Evolutionary conservation across 139 green algal species (phyloP).

Genomic region (Coccomyxa sp.): DNA sequence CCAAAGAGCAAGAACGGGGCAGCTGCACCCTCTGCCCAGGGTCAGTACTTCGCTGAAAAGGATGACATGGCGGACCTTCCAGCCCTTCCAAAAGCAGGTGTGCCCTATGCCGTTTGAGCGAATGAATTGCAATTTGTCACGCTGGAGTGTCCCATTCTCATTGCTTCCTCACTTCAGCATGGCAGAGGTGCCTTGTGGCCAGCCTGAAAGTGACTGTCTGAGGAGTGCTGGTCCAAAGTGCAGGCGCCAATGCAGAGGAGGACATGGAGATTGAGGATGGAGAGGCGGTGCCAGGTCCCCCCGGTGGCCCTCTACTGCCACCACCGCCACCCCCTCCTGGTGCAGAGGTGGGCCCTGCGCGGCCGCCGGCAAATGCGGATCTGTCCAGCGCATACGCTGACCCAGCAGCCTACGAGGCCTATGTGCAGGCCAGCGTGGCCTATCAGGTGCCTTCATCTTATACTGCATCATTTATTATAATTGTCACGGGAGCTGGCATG

Average conservation of each 20-base stretch:
- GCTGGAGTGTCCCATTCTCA: no score
- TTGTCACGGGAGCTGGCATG: no score
- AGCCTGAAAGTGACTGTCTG: no score
- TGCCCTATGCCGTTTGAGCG: neutral
- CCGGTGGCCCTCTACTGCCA: neutral
- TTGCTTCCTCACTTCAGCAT: no score
- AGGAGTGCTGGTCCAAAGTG: no score
- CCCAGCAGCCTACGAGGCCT: slow-evolving; percentile 13
- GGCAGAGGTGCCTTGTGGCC: no score
- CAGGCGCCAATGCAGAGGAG: neutral
- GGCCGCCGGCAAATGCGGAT: slow-evolving; percentile 13
- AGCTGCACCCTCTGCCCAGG: neutral
- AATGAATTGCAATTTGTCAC: no score
- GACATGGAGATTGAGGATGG: slow-evolving; percentile 27
- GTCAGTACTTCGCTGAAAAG: slow-evolving; percentile 28
- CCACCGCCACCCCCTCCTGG: neutral
- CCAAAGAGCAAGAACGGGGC: slow-evolving; percentile 5
- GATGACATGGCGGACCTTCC: slow-evolving; percentile 29
- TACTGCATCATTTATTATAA: no score
- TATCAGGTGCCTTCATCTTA: slow-evolving; percentile 5
- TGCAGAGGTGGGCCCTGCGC: slow-evolving; percentile 4
- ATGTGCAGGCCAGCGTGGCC: slow-evolving; percentile 14
- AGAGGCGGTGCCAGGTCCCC: slow-evolving; percentile 4
- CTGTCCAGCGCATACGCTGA: neutral
- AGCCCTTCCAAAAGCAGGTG: slow-evolving; percentile 23